Conservation (phyloP, 2,329 filamentous ascomycete genomes). For the Clonostachys sp. region DNA sequence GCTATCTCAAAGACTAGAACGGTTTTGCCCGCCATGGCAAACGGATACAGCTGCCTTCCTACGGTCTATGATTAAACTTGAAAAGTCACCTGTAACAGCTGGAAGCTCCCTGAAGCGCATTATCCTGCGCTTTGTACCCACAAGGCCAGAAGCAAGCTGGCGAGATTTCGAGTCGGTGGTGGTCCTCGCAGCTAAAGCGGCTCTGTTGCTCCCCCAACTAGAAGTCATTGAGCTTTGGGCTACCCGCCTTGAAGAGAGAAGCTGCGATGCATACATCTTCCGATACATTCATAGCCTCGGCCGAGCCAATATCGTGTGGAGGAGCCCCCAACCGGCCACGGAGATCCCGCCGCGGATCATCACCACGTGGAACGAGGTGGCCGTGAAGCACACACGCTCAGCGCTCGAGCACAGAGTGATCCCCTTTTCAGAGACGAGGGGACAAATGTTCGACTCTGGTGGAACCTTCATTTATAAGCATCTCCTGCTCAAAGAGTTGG, state of each 20-base stretch:
- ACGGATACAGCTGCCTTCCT: slow-evolving; percentile 8
- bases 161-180: slow-evolving; percentile 7
- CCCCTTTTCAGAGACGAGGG: slow-evolving; percentile 7
- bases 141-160: slow-evolving; percentile 5
- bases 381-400: slow-evolving; percentile 6
- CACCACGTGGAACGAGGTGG: slow-evolving; percentile 7
- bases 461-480: slow-evolving; percentile 8
- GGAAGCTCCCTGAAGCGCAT: slow-evolving; percentile 5
- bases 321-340: slow-evolving; percentile 4
- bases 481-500: slow-evolving; percentile 7
- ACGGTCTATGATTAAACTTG: slow-evolving; percentile 4
- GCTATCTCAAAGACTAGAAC: slow-evolving; percentile 6
- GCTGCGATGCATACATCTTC: slow-evolving; percentile 8
- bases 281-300: slow-evolving; percentile 4
- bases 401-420: slow-evolving; percentile 3
- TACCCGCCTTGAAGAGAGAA: slow-evolving; percentile 2
- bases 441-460: slow-evolving; percentile 3
- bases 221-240: slow-evolving; percentile 8
- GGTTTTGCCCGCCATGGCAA: slow-evolving; percentile 7
- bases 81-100: background rate
- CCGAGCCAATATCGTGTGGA: slow-evolving; percentile 7
- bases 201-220: slow-evolving; percentile 6
- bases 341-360: slow-evolving; percentile 4
- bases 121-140: slow-evolving; percentile 4
- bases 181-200: slow-evolving; percentile 7